Evolutionary conservation across 768 basidiomycete species (phyloP), one percentile per base, ranked within the genome.

Genomic region (Galerina sulciceps): DNA sequence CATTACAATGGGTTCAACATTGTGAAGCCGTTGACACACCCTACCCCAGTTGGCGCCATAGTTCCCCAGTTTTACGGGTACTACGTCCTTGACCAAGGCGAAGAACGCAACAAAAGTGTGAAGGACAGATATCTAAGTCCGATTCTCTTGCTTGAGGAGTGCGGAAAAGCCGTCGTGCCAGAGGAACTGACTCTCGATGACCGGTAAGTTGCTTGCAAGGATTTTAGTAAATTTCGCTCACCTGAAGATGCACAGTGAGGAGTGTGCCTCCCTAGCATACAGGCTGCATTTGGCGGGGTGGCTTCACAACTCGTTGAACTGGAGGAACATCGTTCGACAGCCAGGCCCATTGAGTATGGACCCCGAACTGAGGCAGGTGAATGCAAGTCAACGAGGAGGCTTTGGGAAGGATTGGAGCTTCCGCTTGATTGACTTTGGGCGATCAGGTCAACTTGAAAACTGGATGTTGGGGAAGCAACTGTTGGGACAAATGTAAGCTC

Each of bases 11-110:
- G 85, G 2, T 77, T 72, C 58, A 80, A 81, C 55, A 38, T 81
- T 26, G 63, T 81, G 3, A 59, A 62, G 15, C 78, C 80, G 2
- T 59, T 83, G 10, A 68, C 66, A 35, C 61, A 76, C 59, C 79
- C 83, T 1, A 76, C 80, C 0, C 81, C 83, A 2, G 71, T 81
- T 6, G 73, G 77, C 5, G 77, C 88, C 1, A 45, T 87, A 43
- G 81, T 84, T 6, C 87, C 88, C 0, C 85, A 86, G 67, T 89
- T 81, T 68, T 89, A 84, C 60, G 86, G 88, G 1, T 85, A 83
- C 68, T 89, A 87, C 60, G 61, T 61, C 10, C 73, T 71, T 8
- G 61, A 65, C 3, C 44, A 34, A 56, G 56, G 54, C 10, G 43
- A 49, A 18, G 34, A 51, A 37, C 13, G 40, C 23, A 51, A 49